phyloP scores from a whole-genome alignment of 257 asterid genomes.

The Schizonepeta tenuifolia region DNA sequence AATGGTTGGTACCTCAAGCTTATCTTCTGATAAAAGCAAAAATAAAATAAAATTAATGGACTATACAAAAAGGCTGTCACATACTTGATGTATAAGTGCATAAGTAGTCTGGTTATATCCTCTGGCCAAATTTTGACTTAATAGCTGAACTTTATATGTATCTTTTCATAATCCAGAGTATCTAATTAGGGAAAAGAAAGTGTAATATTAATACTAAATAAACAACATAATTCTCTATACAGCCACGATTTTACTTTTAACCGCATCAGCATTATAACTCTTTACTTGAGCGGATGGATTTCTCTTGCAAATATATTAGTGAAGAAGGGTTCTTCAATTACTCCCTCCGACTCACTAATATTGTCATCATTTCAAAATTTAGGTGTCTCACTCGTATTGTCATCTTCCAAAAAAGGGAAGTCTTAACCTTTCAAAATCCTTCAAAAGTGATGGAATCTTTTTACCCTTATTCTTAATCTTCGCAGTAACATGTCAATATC shows the following conservation, averaged over 20 bases:
- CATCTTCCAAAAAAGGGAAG: too few relatives aligned
- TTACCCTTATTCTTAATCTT: too few relatives aligned
- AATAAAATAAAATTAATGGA: neutral
- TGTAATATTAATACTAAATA: slow-evolving; percentile 5
- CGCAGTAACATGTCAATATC: too few relatives aligned
- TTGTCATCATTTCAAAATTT: too few relatives aligned
- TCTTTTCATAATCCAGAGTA: slow-evolving; percentile 17
- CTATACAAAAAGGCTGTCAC: neutral
- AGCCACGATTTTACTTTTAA: neutral
- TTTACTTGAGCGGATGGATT: slow-evolving; percentile 14
- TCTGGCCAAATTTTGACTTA: slow-evolving; percentile 1
- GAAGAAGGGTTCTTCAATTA: too few relatives aligned
- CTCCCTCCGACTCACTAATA: too few relatives aligned
- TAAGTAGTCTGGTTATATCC: slow-evolving; percentile 3
- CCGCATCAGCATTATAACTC: neutral
- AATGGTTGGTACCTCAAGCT: slow-evolving; percentile 3
- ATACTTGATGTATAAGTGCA: slow-evolving; percentile 3
- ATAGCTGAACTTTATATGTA: slow-evolving; percentile 10
- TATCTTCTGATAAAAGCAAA: neutral
- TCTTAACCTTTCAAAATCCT: too few relatives aligned
- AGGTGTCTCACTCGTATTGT: too few relatives aligned
- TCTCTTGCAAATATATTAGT: slow-evolving; percentile 12
- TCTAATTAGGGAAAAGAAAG: slow-evolving; percentile 5
- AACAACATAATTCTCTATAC: neutral
- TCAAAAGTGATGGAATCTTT: too few relatives aligned